Conservation (phyloP, 306 rosid genomes). For the Cucumis hystrix region DNA sequence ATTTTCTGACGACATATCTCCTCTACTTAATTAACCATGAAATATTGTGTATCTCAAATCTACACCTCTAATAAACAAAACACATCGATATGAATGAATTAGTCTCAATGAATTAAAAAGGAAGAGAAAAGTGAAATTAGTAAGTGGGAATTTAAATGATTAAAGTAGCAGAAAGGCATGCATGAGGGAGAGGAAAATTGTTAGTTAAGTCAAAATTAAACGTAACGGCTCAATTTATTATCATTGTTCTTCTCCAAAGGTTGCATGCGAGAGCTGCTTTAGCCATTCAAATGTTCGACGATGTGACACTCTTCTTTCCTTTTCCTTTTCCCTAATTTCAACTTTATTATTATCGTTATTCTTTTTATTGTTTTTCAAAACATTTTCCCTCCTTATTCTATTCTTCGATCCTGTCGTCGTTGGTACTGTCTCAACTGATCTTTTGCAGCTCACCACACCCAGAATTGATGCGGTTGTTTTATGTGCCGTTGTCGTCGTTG, state of each 20-base stretch:
- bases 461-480: slow-evolving; percentile 25
- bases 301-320: slow-evolving; percentile 6
- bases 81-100: no score
- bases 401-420: background rate
- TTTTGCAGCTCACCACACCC: slow-evolving; percentile 44
- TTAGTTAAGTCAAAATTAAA: background rate
- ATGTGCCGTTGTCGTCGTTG: background rate
- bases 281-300: slow-evolving; percentile 19
- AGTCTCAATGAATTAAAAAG: no score
- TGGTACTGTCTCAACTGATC: slow-evolving; percentile 33
- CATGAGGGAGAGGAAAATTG: background rate
- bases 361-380: no score
- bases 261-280: slow-evolving; percentile 22
- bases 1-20: no score
- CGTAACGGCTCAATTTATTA: background rate
- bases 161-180: background rate
- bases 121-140: background rate
- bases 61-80: no score
- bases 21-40: no score
- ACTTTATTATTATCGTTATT: no score
- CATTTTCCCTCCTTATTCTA: background rate
- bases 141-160: background rate
- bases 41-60: no score
- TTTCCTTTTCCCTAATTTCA: background rate
- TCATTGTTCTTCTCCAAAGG: background rate